Conservation (phyloP, 352 stramenopile species). For the Saprolegnia parasitica region DNA sequence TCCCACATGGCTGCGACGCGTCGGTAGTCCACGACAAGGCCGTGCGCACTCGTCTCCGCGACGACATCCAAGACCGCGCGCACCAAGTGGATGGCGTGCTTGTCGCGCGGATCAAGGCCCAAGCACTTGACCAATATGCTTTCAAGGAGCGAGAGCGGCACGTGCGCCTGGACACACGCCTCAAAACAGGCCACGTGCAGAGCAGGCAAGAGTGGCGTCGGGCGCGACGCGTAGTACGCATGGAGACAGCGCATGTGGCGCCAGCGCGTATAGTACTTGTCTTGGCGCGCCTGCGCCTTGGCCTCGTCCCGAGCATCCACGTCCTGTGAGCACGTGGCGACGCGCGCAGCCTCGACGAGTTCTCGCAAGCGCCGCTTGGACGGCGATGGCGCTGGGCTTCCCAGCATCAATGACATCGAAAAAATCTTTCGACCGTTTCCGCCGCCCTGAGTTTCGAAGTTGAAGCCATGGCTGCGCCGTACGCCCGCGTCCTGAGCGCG, state of each 20-base stretch:
- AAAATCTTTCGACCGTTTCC: background rate
- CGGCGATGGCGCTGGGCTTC: background rate
- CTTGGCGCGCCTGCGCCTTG: background rate
- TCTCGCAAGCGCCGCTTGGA: slow-evolving; percentile 22
- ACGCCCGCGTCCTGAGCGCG: background rate
- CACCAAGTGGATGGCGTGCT: background rate
- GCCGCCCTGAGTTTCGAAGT: background rate
- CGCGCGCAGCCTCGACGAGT: background rate
- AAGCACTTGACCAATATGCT: slow-evolving; percentile 4
- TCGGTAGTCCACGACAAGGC: slow-evolving; percentile 11
- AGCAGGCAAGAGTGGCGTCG: background rate
- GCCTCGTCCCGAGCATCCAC: background rate
- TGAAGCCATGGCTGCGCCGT: background rate
- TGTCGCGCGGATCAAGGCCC: background rate
- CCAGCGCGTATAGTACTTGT: slow-evolving; percentile 17
- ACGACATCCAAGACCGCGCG: background rate
- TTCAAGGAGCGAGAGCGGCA: slow-evolving; percentile 2
- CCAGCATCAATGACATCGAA: background rate
- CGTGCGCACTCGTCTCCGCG: background rate
- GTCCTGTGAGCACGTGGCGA: background rate
- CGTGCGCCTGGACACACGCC: slow-evolving; percentile 1
- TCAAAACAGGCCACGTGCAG: slow-evolving; percentile 1
- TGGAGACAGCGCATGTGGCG: background rate
- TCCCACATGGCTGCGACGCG: slow-evolving; percentile 14
- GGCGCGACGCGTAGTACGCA: background rate